Percentiles rank a stretch among this genome's conserved stretches.
phyloP scores from a whole-genome alignment of 139 green algal species.

The Micractinium sp. region DNA sequence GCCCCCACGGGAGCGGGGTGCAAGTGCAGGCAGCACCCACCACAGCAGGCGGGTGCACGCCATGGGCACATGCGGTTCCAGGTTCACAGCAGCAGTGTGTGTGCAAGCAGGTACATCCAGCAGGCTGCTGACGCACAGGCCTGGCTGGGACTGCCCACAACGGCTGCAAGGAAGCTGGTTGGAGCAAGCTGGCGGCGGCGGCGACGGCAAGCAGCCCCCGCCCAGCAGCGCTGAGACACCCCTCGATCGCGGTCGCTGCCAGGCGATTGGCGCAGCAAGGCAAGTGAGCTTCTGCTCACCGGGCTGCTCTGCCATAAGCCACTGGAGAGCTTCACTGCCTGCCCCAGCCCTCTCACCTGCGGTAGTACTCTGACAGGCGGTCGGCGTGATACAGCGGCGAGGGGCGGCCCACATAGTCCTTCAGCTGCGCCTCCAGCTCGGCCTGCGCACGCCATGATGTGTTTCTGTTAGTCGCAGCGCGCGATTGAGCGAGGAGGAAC shows the following conservation, averaged over 20 bases:
- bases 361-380: slow-evolving; percentile 88
- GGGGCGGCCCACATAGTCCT: slow-evolving; percentile 95
- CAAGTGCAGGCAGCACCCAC: too few species aligned
- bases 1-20: too few species aligned
- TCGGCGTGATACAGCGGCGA: slow-evolving; percentile 96
- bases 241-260: too few species aligned
- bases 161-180: too few species aligned
- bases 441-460: slow-evolving; percentile 59
- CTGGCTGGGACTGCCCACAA: not conserved
- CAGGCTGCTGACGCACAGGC: not conserved
- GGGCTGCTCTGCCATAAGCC: too few species aligned
- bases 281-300: too few species aligned
- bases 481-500: not conserved
- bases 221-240: too few species aligned
- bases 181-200: too few species aligned
- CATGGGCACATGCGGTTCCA: too few species aligned
- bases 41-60: too few species aligned
- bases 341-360: slow-evolving; percentile 40
- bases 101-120: not conserved
- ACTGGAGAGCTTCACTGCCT: not conserved
- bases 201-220: too few species aligned
- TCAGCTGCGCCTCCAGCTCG: slow-evolving; percentile 88
- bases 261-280: too few species aligned
- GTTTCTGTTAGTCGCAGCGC: not conserved
- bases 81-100: not conserved